Evolutionary conservation across 371 early-diverging fungal species (phyloP), one percentile per base, ranked within the genome.

Genomic region (Mucor mucedo): DNA sequence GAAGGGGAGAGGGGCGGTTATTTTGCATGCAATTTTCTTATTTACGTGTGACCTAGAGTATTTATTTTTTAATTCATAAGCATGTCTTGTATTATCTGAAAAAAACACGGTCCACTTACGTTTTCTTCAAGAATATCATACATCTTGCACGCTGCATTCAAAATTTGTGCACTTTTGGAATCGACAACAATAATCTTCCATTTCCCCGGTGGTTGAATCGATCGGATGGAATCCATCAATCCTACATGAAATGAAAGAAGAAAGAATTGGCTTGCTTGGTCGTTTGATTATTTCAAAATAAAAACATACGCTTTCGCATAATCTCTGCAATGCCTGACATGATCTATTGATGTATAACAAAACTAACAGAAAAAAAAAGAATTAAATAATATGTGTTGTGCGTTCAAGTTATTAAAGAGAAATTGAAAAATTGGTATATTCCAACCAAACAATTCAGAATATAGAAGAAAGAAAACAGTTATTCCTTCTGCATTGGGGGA

Each of bases 161-260:
- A 75, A 33, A 97, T 89, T 41, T 88, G 87, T 55, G 90, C 75
- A 38, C 97, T 85, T 44, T 87, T 87, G 14, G 87, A 82, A 80
- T 98, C 98, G 4, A 97, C 91, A 4, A 98, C 92, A 5, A 98
- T 86, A 63, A 98, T 88, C 74, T 97, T 96, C 96, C 90, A 93
- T 66, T 84, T 83, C 49, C 82, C 88, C 38, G 88, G 81, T 35
- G 88, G 87, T 49, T 86, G 84, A 52, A 88, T 75, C 2, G 89
- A 81, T 62, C 84, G 72, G 71, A 92, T 89, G 63, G 86, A 81
- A 50, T 84, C 85, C 75, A 92, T 75, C 59, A 91, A 76, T 13
- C 86, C 92, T 21, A 21, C 21, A 21, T 21, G 21, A 21, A 21
- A 21, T 92, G 28, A 35, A 32, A 14, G 1, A 32, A 32, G 45